Percentiles rank a stretch among this genome's conserved stretches.
Conservation (phyloP, 495 filamentous ascomycete genomes). For the Neurospora sp. region DNA sequence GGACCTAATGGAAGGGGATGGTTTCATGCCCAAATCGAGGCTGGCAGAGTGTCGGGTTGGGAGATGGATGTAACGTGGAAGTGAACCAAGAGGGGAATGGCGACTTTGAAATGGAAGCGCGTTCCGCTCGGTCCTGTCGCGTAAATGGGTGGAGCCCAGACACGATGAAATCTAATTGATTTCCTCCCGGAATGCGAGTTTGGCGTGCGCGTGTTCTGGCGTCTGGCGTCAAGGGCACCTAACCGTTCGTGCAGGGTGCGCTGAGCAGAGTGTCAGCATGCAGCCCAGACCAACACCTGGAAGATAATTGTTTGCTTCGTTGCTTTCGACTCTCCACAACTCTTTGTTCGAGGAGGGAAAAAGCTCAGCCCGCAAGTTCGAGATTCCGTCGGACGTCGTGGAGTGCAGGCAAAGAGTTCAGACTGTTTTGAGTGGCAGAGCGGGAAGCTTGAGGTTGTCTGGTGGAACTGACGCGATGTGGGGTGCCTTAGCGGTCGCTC, state of each 20-base stretch:
- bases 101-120: background rate
- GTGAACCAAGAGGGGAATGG: background rate
- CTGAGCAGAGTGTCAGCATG: background rate
- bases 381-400: background rate
- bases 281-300: background rate
- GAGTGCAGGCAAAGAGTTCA: background rate
- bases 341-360: background rate
- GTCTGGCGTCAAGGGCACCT: background rate
- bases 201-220: background rate
- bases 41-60: constrained; percentile 1
- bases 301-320: background rate
- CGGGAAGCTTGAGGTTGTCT: background rate
- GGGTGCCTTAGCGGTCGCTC: background rate
- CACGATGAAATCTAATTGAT: background rate
- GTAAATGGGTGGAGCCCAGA: background rate
- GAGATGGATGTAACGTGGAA: background rate
- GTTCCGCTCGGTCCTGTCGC: background rate
- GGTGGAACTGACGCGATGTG: background rate
- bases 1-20: constrained; percentile 23
- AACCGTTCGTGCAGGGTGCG: background rate
- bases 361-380: background rate
- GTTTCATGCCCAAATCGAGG: constrained; percentile 22
- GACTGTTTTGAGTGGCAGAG: background rate
- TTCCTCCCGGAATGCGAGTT: background rate
- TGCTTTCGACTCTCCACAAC: background rate